Conservation (phyloP, 2,329 filamentous ascomycete genomes). For the Botrytis aclada region DNA sequence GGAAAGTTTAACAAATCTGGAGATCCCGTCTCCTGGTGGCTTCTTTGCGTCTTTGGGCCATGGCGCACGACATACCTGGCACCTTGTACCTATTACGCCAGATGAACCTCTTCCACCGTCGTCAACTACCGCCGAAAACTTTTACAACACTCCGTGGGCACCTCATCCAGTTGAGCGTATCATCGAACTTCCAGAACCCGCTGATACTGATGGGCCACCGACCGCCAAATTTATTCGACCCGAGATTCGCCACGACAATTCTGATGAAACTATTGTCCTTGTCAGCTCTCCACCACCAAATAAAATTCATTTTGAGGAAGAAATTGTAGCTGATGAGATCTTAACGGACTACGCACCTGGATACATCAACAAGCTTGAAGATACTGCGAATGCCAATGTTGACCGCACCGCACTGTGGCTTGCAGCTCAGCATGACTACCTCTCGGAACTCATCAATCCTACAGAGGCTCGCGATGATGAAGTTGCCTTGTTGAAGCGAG, state of each 20-base stretch:
- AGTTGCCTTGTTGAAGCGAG: conserved; percentile 36
- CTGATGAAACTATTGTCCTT: conserved; percentile 40
- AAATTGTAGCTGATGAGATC: conserved; percentile 62
- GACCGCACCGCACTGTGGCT: conserved; percentile 88
- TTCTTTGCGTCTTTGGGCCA: conserved; percentile 86
- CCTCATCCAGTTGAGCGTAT: conserved; percentile 62
- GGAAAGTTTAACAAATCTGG: conserved; percentile 73
- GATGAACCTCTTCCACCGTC: conserved; percentile 64
- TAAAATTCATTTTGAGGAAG: conserved; percentile 34
- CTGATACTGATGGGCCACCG: conserved; percentile 57
- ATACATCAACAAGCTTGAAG: conserved; percentile 71
- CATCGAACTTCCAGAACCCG: conserved; percentile 53
- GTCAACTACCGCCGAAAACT: conserved; percentile 86
- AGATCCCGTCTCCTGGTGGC: conserved; percentile 85
- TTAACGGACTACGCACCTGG: conserved; percentile 69
- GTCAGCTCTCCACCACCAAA: conserved; percentile 21
- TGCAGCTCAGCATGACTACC: conserved; percentile 73
- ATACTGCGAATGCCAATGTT: conserved; percentile 68
- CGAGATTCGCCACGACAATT: conserved; percentile 36
- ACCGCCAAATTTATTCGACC: conserved; percentile 55
- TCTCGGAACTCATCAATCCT: conserved; percentile 62
- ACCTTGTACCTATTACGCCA: conserved; percentile 54
- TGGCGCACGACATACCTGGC: conserved; percentile 78
- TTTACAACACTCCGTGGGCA: conserved; percentile 81
- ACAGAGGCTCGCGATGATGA: conserved; percentile 43